Percentiles rank a stretch among this genome's conserved stretches.
phyloP scores from a whole-genome alignment of 2,329 filamentous ascomycete genomes.

The Zasmidium citrigriseum region DNA sequence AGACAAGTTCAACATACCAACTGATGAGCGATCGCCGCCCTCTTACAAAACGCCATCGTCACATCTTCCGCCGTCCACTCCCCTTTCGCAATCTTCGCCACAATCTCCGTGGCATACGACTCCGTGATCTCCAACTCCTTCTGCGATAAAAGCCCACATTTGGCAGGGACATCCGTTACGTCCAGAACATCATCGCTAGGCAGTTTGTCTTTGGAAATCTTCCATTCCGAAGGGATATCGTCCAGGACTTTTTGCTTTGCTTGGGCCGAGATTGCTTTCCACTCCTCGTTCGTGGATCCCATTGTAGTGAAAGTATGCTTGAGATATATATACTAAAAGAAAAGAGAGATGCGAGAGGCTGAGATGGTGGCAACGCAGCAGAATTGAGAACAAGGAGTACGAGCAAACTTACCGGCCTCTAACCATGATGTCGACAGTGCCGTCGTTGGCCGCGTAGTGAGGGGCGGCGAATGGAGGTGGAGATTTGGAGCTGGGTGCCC shows the following conservation, averaged over 20 bases:
- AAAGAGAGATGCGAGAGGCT: not conserved
- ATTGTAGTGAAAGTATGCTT: not conserved
- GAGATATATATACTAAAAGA: not conserved
- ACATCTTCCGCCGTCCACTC: conserved; percentile 56
- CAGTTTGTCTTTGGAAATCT: conserved; percentile 54
- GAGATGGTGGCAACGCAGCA: conserved; percentile 5
- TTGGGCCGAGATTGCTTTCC: conserved; percentile 47
- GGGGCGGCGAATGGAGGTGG: not conserved
- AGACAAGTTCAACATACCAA: conserved; percentile 38
- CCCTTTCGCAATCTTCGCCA: conserved; percentile 42
- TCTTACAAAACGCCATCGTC: conserved; percentile 56
- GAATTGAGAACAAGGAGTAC: not conserved
- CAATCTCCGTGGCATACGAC: conserved; percentile 42
- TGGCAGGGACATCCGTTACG: conserved; percentile 56
- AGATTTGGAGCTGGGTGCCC: not conserved
- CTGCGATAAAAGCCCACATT: conserved; percentile 61
- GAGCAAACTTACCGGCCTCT: not conserved
- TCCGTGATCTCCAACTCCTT: conserved; percentile 55
- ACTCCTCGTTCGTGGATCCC: conserved; percentile 28
- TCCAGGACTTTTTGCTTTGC: conserved; percentile 46
- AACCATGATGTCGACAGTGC: not conserved
- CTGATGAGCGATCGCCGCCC: conserved; percentile 57
- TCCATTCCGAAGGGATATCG: conserved; percentile 61
- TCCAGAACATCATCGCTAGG: conserved; percentile 57
- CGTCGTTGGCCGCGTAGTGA: not conserved